phyloP scores from a whole-genome alignment of 1,284 basidiomycete species.

The Volvariella volvacea region DNA sequence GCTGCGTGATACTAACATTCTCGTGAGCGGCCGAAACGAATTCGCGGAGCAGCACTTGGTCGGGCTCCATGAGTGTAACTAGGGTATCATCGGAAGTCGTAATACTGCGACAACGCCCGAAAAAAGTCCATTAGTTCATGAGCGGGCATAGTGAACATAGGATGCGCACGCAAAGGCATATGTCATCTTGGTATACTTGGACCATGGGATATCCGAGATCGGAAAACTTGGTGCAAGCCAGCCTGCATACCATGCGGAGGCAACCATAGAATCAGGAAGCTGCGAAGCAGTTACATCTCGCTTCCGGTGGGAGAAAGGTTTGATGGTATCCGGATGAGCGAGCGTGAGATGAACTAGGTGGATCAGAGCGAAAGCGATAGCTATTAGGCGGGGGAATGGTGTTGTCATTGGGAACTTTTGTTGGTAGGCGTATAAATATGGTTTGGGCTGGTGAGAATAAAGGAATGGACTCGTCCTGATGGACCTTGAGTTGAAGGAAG shows the following conservation, averaged over 20 bases:
- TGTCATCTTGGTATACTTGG: slow-evolving; percentile 55
- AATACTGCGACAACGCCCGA: slow-evolving; percentile 4
- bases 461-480: too few relatives aligned
- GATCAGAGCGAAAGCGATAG: too few relatives aligned
- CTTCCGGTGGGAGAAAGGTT: too few relatives aligned
- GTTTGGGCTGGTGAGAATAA: too few relatives aligned
- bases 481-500: too few relatives aligned
- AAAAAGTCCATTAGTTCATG: neutral
- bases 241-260: slow-evolving; percentile 59
- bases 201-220: slow-evolving; percentile 48
- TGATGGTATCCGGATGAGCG: too few relatives aligned
- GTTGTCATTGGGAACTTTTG: too few relatives aligned
- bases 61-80: slow-evolving; percentile 34
- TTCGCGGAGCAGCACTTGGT: slow-evolving; percentile 35
- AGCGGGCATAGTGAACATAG: neutral
- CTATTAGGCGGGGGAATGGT: too few relatives aligned
- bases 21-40: slow-evolving; percentile 50
- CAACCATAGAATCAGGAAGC: neutral
- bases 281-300: neutral
- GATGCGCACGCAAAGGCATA: slow-evolving; percentile 54
- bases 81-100: slow-evolving; percentile 39
- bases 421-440: too few relatives aligned
- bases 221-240: slow-evolving; percentile 47
- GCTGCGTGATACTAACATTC: slow-evolving; percentile 37
- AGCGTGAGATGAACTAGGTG: too few relatives aligned